Base-by-base conservation (phyloP, 306 rosid species). In the Gastrolobium villosum region DNA sequence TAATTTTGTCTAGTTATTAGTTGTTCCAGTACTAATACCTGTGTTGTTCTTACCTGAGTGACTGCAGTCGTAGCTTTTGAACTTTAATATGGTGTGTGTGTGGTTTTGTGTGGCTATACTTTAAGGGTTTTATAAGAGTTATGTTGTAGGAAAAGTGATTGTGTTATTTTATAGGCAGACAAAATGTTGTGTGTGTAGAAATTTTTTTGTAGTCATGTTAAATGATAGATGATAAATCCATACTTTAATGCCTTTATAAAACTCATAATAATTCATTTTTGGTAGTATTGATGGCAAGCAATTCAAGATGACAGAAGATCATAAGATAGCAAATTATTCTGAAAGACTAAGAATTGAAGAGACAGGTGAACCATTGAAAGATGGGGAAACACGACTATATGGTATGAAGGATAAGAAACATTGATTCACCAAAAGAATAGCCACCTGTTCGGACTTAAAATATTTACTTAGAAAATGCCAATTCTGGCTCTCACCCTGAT, bases 221-320 rank as follows among this genome's bases (percentile, higher is more conserved):
- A n/a, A n/a, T n/a, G n/a, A n/a, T n/a, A n/a, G n/a, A n/a, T n/a
- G n/a, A n/a, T n/a, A n/a, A n/a, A n/a, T n/a, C n/a, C n/a, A n/a
- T n/a, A n/a, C n/a, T 54, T 67, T 54, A 53, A 32, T 60, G 52
- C 70, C 37, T 52, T 37, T 61, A 62, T 50, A 30, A 45, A 75
- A 54, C 35, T 65, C 31, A 70, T 52, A 40, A 37, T 74, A 67
- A 28, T 78, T 73, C 72, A 59, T 43, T 57, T 72, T 69, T 86
- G 81, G 79, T 87, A 93, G 98, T 87, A 92, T 91, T 68, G 56
- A 86, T 83, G 99, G 94, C 71, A 79, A 86, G 34, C 96, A 79
- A 62, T 80, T 91, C 60, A 90, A 86, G 89, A 91, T 96, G 96
- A 79, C 99, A 4, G 97, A 89, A 76, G 98, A 96, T 85, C 99